These are phyloP conservation scores for Rhododendron ferrugineum DNA, from an alignment of 148 eudicot genomes.

Conservation along the genomic window DNA sequence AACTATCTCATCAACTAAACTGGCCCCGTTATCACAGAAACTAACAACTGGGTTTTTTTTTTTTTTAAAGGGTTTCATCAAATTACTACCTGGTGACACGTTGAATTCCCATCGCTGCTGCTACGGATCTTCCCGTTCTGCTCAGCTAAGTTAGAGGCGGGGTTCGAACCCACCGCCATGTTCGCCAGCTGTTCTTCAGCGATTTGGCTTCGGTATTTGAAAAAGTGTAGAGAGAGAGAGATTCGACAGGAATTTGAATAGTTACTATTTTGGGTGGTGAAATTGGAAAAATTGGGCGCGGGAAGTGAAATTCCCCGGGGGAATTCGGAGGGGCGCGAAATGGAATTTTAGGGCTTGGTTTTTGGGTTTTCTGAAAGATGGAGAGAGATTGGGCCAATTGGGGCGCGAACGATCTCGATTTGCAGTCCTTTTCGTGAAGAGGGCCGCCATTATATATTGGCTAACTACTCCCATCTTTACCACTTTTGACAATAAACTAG, in stretches of 20 bases:
- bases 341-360: constrained; percentile 10
- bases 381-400: background rate
- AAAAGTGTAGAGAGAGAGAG: background rate
- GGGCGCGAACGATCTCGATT: background rate
- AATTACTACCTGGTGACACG: constrained; percentile 76
- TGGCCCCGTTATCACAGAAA: background rate
- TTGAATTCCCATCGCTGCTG: constrained; percentile 6
- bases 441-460: background rate
- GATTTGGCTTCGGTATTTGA: background rate
- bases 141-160: background rate
- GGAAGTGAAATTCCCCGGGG: background rate
- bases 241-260: background rate
- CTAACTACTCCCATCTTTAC: too few relatives aligned
- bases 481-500: too few relatives aligned
- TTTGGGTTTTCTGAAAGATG: background rate
- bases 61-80: background rate
- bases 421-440: background rate
- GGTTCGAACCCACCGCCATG: constrained; percentile 13
- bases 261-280: background rate
- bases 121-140: background rate
- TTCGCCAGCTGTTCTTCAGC: background rate
- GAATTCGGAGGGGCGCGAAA: background rate
- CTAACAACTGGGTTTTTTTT: background rate
- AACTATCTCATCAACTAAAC: background rate
- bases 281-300: background rate